Base-by-base conservation (phyloP, 768 basidiomycete species). In the Suillus weaverae region DNA sequence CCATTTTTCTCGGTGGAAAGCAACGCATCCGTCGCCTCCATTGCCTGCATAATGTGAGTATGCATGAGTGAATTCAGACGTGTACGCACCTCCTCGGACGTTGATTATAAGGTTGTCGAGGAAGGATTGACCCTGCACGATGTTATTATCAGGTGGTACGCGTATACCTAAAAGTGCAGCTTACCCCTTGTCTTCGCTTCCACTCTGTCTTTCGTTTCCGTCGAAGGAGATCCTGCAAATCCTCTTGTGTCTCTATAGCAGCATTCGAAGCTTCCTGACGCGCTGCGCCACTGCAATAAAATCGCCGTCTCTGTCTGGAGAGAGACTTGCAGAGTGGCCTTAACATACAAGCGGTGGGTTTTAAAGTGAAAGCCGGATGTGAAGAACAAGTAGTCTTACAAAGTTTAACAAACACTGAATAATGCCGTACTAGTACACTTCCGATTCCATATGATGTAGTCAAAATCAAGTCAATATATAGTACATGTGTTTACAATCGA, bases 1-100 rank as follows among this genome's bases (percentile, higher is more conserved):
- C 76, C 85, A 94, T 72, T 94, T 93, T 78, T 97, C 94, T 64
- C 94, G 88, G 71, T 95, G 91, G 70, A 98, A 97, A 6, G 97
- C 95, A 30, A 91, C 93, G 67, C 95, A 93, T 30, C 97, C 97
- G 63, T 94, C 82, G 0, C 97, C 97, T 22, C 96, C 96, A 70
- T 84, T 87, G 18, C 95, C 95, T 92, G 69, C 48, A 61, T 32
- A 36, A 55, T 53, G 60, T 61, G 54, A 51, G 43, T 66, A 62
- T 70, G 35, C 39, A 43, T 32, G 41, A n/a, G 41, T 32, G 7
- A 59, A 35, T 44, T 30, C 64, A 41, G 30, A 48, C 14, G 32
- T 64, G 35, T 35, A 67, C 82, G 66, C 70, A 91, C 94, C 94
- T 70, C 83, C 92, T 64, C 90, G 84, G 26, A 95, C 81, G 55